Conservation (phyloP, 1,284 basidiomycete genomes). For the Ustilago esculenta region DNA sequence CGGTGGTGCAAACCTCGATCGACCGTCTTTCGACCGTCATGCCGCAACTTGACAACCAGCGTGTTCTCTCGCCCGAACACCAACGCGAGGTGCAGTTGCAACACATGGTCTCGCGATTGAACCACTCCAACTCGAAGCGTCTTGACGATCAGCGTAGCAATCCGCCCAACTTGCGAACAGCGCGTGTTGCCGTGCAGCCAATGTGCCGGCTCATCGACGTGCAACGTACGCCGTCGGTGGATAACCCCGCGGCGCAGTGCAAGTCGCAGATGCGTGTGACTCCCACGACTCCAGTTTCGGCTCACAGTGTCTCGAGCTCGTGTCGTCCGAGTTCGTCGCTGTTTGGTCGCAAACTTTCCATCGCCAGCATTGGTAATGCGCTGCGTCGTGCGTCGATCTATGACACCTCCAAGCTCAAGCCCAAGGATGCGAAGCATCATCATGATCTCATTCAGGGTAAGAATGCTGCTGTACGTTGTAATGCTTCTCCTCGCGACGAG, state of each 20-base stretch:
- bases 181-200: conserved; percentile 4
- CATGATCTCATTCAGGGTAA: too few relatives aligned
- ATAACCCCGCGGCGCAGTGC: neutral
- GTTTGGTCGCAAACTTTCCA: conserved; percentile 37
- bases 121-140: conserved; percentile 27
- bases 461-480: neutral
- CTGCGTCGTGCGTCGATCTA: conserved; percentile 38
- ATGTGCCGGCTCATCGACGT: neutral
- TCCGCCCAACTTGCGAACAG: conserved; percentile 23
- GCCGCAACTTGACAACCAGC: conserved; percentile 53
- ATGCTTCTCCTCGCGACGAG: conserved; percentile 9
- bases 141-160: conserved; percentile 47
- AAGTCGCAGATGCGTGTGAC: conserved; percentile 18
- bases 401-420: conserved; percentile 26
- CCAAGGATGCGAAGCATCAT: conserved; percentile 22
- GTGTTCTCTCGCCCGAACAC: conserved; percentile 34
- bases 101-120: conserved; percentile 28
- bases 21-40: conserved; percentile 48
- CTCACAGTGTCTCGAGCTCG: conserved; percentile 13
- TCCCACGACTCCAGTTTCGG: conserved; percentile 17
- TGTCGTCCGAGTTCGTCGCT: conserved; percentile 22
- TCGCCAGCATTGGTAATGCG: conserved; percentile 36
- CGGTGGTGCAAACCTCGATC: conserved; percentile 50
- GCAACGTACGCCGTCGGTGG: neutral
- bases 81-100: conserved; percentile 35